Evolutionary conservation across 1,139 yeast species (phyloP).

Genomic region (Candida frijolesensis): DNA sequence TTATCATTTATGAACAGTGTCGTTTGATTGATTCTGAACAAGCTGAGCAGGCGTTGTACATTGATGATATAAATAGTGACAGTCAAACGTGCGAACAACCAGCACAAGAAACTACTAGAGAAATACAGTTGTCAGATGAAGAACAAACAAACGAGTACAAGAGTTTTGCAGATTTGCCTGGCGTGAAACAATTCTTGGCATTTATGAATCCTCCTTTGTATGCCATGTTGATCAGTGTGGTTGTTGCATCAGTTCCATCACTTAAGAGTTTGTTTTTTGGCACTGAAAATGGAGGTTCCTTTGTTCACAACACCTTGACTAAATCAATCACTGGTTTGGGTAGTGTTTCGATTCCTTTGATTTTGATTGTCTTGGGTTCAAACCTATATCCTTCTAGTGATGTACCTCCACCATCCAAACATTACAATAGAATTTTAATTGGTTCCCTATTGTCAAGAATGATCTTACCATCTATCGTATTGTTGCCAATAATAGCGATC

Average conservation of each 20-base stretch:
- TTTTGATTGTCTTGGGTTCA: constrained; percentile 74
- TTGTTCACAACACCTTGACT: constrained; percentile 76
- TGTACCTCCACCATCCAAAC: constrained; percentile 62
- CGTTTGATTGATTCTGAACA: constrained; percentile 8
- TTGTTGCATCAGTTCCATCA: constrained; percentile 80
- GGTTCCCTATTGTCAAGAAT: constrained; percentile 75
- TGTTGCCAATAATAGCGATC: constrained; percentile 68
- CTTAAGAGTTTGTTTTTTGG: constrained; percentile 69
- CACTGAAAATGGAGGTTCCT: constrained; percentile 33
- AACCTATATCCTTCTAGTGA: constrained; percentile 69
- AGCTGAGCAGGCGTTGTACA: constrained; percentile 13
- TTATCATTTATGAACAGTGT: constrained; percentile 13
- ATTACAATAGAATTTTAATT: constrained; percentile 58
- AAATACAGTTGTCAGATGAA: constrained; percentile 12
- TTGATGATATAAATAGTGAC: constrained; percentile 1
- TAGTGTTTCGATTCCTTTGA: constrained; percentile 84
- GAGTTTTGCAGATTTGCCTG: constrained; percentile 13
- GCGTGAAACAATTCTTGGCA: constrained; percentile 29
- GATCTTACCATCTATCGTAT: constrained; percentile 70
- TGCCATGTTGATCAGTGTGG: constrained; percentile 81
- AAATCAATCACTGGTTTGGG: constrained; percentile 80
- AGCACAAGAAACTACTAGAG: constrained; percentile 15
- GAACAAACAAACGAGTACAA: neutral
- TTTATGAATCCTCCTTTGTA: constrained; percentile 95
- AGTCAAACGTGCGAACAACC: neutral